Percentiles rank a stretch among this genome's conserved stretches.
Evolutionary conservation across 1,284 basidiomycete species (phyloP).

Genomic region (Cryptococcus wingfieldii): DNA sequence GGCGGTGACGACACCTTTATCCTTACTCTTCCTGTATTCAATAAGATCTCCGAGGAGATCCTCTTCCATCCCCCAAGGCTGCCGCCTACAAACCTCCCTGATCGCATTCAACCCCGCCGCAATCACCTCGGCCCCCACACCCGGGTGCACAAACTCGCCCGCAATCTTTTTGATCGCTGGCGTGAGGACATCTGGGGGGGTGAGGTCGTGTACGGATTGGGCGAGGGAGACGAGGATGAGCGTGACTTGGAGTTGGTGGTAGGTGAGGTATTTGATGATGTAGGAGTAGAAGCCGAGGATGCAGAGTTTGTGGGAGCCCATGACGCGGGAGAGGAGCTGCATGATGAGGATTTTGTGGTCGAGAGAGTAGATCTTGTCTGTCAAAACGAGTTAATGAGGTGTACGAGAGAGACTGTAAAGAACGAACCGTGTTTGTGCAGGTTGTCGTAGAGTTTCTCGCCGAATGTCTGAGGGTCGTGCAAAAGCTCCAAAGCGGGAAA

Average conservation of each 20-base stretch:
- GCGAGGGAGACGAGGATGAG: slow-evolving; percentile 92
- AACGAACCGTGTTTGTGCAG: slow-evolving; percentile 62
- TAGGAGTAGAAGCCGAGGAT: slow-evolving; percentile 97
- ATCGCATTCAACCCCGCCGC: slow-evolving; percentile 94
- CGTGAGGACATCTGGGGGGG: slow-evolving; percentile 85
- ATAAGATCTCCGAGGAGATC: slow-evolving; percentile 88
- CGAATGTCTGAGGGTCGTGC: slow-evolving; percentile 93
- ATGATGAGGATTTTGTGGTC: slow-evolving; percentile 97
- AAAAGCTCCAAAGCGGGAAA: slow-evolving; percentile 92
- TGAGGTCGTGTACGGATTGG: slow-evolving; percentile 92
- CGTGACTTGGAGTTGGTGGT: slow-evolving; percentile 90
- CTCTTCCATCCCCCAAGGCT: slow-evolving; percentile 92
- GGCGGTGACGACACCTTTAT: slow-evolving; percentile 88
- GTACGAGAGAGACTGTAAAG: not conserved
- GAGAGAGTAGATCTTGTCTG: slow-evolving; percentile 85
- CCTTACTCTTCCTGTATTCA: slow-evolving; percentile 90
- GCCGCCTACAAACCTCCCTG: slow-evolving; percentile 83
- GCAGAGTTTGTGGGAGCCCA: slow-evolving; percentile 87
- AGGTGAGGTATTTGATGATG: slow-evolving; percentile 83
- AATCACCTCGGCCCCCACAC: slow-evolving; percentile 90
- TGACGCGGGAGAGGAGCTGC: slow-evolving; percentile 94
- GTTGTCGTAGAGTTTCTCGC: slow-evolving; percentile 87
- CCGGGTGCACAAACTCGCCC: slow-evolving; percentile 95
- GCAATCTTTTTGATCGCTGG: slow-evolving; percentile 90
- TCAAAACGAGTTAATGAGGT: not conserved